A percentile compares a stretch with the other conserved stretches of the same genome.
Evolutionary conservation across 2,329 filamentous ascomycete genomes (phyloP).

Genomic region (Sphaerulina populicola): DNA sequence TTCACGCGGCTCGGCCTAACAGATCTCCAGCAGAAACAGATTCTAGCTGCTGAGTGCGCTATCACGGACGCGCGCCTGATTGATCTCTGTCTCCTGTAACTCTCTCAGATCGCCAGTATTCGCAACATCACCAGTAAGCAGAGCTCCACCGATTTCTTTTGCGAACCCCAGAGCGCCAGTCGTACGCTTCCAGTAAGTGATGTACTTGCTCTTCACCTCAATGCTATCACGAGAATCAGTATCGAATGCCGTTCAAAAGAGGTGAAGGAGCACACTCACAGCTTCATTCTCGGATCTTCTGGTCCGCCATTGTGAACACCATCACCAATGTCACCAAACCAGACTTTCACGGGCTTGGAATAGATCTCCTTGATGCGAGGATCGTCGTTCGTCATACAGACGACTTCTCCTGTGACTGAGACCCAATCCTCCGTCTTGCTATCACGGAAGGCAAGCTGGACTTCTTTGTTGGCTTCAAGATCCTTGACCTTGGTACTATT

Average conservation of each 20-base stretch:
- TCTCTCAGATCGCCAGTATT: conserved; percentile 30
- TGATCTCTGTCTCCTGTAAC: conserved; percentile 30
- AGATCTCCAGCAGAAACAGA: not conserved
- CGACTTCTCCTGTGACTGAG: conserved; percentile 39
- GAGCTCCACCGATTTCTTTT: conserved; percentile 30
- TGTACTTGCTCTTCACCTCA: conserved; percentile 19
- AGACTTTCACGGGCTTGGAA: conserved; percentile 35
- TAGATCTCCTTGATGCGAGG: conserved; percentile 43
- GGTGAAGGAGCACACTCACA: conserved; percentile 25
- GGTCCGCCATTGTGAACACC: conserved; percentile 41
- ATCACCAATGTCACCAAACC: conserved; percentile 46
- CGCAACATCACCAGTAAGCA: conserved; percentile 30
- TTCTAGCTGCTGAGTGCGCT: conserved; percentile 21
- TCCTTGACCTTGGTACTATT: conserved; percentile 44
- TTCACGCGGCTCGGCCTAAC: not conserved
- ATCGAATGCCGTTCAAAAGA: not conserved
- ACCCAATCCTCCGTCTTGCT: conserved; percentile 42
- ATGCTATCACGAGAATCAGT: not conserved
- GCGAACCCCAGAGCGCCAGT: conserved; percentile 26
- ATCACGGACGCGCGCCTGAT: conserved; percentile 26
- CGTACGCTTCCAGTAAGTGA: conserved; percentile 32
- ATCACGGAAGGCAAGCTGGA: conserved; percentile 43
- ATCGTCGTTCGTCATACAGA: conserved; percentile 38
- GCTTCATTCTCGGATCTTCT: conserved; percentile 42
- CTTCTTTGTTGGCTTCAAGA: conserved; percentile 36